These are phyloP conservation scores for Protomyces inundatus DNA, from an alignment of 1,139 yeast genomes.

Conservation along the genomic window DNA sequence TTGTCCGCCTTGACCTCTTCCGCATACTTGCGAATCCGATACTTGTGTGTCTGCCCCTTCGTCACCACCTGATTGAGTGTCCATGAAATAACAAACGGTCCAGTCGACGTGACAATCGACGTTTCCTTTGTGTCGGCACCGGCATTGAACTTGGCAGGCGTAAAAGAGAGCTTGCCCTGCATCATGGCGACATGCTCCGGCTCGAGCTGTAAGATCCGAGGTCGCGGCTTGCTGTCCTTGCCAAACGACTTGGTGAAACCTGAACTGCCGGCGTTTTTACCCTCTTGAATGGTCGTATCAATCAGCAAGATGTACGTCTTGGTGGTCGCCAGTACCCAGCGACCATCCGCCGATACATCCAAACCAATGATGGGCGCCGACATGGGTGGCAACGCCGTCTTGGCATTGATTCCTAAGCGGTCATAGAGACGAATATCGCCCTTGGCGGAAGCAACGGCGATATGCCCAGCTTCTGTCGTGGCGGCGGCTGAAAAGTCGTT, in stretches of 20 bases:
- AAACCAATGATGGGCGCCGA: conserved; percentile 67
- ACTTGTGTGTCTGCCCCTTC: conserved; percentile 52
- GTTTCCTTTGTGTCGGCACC: conserved; percentile 61
- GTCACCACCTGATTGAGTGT: conserved; percentile 54
- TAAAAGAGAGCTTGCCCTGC: conserved; percentile 50
- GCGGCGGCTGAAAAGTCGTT: conserved; percentile 58
- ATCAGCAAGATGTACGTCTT: conserved; percentile 61
- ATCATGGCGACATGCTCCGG: conserved; percentile 72
- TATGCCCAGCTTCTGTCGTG: conserved; percentile 65
- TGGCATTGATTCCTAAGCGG: conserved; percentile 65
- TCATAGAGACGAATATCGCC: conserved; percentile 77
- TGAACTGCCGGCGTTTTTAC: conserved; percentile 53
- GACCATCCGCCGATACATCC: conserved; percentile 73
- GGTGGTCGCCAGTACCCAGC: conserved; percentile 78
- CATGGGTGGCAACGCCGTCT: conserved; percentile 70
- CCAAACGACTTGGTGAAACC: conserved; percentile 67
- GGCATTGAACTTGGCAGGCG: conserved; percentile 71
- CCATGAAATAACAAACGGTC: conserved; percentile 81
- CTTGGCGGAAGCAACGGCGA: conserved; percentile 67
- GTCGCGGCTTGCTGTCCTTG: conserved; percentile 61
- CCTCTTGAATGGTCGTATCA: conserved; percentile 59
- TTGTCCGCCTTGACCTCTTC: conserved; percentile 63
- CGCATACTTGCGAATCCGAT: conserved; percentile 58
- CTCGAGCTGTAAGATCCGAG: conserved; percentile 57
- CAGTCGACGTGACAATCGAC: conserved; percentile 67